Evolutionary conservation across 192 early-diverging fungal genomes (phyloP).

Genomic region (Haplosporangium gracile): DNA sequence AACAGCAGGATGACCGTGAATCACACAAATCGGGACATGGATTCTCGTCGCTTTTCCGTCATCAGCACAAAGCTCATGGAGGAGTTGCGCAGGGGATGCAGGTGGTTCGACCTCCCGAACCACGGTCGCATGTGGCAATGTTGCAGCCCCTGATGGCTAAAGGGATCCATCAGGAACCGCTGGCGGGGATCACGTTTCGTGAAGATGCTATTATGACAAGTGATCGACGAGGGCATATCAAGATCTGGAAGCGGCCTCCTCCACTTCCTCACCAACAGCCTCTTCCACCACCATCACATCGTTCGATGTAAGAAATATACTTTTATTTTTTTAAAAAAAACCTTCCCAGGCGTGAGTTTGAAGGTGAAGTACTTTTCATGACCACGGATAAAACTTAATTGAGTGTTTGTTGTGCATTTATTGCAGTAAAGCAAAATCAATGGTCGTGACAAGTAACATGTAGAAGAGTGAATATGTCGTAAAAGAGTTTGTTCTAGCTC

Average conservation of each 20-base stretch:
- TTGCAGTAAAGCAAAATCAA: too few species aligned
- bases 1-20: conserved; percentile 38
- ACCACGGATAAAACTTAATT: too few species aligned
- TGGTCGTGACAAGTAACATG: too few species aligned
- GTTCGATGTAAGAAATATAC: neutral
- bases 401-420: too few species aligned
- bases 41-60: conserved; percentile 20
- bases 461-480: too few species aligned
- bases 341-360: too few species aligned
- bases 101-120: conserved; percentile 48
- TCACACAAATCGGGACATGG: conserved; percentile 14
- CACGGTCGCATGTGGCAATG: conserved; percentile 71
- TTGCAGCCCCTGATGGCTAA: conserved; percentile 79
- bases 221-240: conserved; percentile 79
- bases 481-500: neutral
- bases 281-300: neutral
- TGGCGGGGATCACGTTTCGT: conserved; percentile 74
- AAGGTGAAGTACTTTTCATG: neutral
- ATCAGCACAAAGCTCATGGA: neutral
- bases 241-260: conserved; percentile 79
- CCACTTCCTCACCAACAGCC: conserved; percentile 9
- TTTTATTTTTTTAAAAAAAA: neutral
- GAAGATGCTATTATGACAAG: conserved; percentile 81
- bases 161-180: conserved; percentile 71
- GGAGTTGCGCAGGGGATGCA: conserved; percentile 6